Percentiles rank a stretch among this genome's conserved stretches.
phyloP scores from a whole-genome alignment of 371 early-diverging fungal species.

The Mucor circinelloides region DNA sequence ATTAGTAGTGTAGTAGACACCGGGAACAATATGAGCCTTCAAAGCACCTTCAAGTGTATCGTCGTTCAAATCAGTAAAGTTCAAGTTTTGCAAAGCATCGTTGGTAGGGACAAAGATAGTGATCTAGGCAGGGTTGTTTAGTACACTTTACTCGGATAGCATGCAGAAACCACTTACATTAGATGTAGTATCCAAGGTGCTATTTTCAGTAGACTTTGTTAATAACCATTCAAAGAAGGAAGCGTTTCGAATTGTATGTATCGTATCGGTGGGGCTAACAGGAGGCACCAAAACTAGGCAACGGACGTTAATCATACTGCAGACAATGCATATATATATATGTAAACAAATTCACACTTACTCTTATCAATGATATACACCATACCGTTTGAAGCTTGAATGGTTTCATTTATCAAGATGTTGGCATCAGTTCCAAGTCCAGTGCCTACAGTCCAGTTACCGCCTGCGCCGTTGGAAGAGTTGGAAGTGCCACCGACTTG shows the following conservation, averaged over 20 bases:
- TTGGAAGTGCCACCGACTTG: neutral
- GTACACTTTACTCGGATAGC: neutral
- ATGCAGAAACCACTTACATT: neutral
- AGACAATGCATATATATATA: neutral
- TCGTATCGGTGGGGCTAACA: constrained; percentile 11
- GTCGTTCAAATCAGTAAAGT: constrained; percentile 1
- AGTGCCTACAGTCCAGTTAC: constrained; percentile 15
- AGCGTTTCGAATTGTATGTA: constrained; percentile 16
- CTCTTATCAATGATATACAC: constrained; percentile 41
- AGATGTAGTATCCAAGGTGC: neutral
- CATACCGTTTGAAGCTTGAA: constrained; percentile 37
- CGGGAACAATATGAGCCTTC: constrained; percentile 39
- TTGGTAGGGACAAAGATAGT: constrained; percentile 40
- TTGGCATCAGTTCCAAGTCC: constrained; percentile 26
- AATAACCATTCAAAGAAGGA: constrained; percentile 13
- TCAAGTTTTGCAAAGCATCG: constrained; percentile 20
- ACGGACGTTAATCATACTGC: neutral
- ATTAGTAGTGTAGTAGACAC: constrained; percentile 44
- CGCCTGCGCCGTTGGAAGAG: neutral
- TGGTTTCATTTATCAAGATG: constrained; percentile 23
- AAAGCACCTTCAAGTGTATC: constrained; percentile 21
- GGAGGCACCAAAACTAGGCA: constrained; percentile 39
- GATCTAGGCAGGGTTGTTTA: constrained; percentile 13
- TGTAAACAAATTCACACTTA: constrained; percentile 8
- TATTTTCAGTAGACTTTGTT: neutral